Conservation (phyloP, 2,329 filamentous ascomycete species). For the Fusarium sp. region DNA sequence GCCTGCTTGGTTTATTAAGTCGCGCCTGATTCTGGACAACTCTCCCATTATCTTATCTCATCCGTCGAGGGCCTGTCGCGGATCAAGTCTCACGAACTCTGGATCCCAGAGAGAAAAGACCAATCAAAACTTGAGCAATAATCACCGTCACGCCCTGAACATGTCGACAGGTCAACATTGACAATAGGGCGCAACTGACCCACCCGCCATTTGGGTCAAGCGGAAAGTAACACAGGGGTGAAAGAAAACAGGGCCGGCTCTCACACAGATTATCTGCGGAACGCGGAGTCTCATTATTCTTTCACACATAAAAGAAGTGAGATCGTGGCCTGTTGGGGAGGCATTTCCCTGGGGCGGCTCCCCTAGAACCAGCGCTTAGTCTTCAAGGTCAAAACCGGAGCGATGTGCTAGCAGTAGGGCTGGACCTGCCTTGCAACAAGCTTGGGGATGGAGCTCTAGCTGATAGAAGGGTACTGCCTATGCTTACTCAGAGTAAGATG, state of each 20-base stretch:
- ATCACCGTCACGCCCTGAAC: neutral
- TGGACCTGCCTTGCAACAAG: no score
- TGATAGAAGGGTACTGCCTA: neutral
- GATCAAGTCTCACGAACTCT: neutral
- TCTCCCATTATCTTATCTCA: neutral
- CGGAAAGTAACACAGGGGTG: neutral
- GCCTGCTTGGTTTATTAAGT: no score
- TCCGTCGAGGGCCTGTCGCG: neutral
- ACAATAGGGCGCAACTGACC: neutral
- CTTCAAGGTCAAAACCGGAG: no score
- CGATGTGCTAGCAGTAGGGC: neutral
- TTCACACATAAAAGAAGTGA: neutral
- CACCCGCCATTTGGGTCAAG: neutral
- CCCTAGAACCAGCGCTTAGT: no score
- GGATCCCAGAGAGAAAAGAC: neutral
- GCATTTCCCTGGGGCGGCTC: no score
- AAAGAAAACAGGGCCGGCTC: neutral
- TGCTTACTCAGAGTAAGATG: neutral
- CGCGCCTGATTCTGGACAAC: no score
- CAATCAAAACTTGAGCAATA: neutral
- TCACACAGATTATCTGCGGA: neutral
- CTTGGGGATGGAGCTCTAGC: neutral
- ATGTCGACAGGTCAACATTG: neutral
- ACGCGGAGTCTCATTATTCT: neutral
- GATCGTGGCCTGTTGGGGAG: neutral